Percentiles rank a stretch among this genome's conserved stretches.
Evolutionary conservation across 2,329 filamentous ascomycete genomes (phyloP).

Genomic region (Fusarium longipes): DNA sequence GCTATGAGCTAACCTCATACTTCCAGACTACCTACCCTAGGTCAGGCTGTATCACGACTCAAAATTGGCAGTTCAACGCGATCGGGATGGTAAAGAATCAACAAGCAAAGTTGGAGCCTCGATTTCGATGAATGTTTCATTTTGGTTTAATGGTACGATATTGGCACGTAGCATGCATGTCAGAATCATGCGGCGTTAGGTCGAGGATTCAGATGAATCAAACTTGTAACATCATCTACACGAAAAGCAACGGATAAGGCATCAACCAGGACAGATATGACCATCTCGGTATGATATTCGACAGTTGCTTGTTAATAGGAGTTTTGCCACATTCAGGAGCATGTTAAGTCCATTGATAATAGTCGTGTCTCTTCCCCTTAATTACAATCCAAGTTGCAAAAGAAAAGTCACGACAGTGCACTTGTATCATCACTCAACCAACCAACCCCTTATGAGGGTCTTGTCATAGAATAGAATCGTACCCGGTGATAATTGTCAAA

Average conservation of each 20-base stretch:
- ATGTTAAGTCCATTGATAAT: neutral
- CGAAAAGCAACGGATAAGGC: neutral
- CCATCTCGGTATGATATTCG: neutral
- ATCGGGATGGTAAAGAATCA: neutral
- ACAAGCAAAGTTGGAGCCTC: neutral
- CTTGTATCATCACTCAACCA: conserved; percentile 1
- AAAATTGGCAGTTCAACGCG: neutral
- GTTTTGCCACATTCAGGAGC: neutral
- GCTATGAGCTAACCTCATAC: too few species aligned
- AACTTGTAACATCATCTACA: neutral
- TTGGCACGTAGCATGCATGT: neutral
- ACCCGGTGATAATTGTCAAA: conserved; percentile 6
- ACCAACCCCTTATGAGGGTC: conserved; percentile 1
- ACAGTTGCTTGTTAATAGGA: neutral
- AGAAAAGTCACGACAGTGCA: conserved; percentile 6
- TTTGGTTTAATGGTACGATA: neutral
- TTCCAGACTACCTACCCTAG: too few species aligned
- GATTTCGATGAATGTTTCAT: neutral
- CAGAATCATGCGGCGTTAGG: neutral
- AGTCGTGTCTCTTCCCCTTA: neutral
- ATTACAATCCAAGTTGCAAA: conserved; percentile 1
- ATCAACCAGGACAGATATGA: neutral
- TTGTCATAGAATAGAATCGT: neutral
- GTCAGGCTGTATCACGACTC: neutral
- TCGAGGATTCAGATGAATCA: neutral